These are phyloP conservation scores for Infundibulicybe gibba DNA, from an alignment of 768 basidiomycete species.

Conservation along the genomic window DNA sequence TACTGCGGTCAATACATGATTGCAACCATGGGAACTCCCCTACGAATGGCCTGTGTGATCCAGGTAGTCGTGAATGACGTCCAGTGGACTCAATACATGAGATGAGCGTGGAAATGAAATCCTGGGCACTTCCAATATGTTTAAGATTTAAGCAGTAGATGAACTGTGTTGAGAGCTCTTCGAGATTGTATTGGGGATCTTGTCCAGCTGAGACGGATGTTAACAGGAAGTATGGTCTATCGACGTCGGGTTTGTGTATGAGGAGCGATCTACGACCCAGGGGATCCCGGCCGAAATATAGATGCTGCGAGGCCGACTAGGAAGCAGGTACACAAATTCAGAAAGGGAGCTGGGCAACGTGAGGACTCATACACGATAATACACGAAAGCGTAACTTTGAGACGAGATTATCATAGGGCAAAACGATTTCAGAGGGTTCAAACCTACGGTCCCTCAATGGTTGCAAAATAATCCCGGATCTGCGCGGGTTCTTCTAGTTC, in stretches of 20 bases:
- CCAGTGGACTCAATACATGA: too few relatives aligned
- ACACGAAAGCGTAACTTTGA: conserved; percentile 77
- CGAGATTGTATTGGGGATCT: conserved; percentile 42
- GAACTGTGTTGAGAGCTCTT: conserved; percentile 57
- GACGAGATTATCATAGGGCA: not conserved
- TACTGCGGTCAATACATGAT: not conserved
- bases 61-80: too few relatives aligned
- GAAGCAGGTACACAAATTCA: conserved; percentile 1
- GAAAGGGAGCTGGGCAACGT: not conserved
- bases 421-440: not conserved
- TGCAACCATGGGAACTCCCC: conserved; percentile 7
- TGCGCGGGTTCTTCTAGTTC: conserved; percentile 27
- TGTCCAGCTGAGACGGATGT: conserved; percentile 61
- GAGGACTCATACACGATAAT: conserved; percentile 58
- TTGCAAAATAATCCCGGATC: conserved; percentile 50
- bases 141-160: conserved; percentile 53
- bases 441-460: conserved; percentile 81
- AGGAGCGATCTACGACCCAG: conserved; percentile 85
- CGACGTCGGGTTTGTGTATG: conserved; percentile 51
- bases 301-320: conserved; percentile 36
- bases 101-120: conserved; percentile 1
- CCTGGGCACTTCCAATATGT: not conserved
- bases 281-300: conserved; percentile 82
- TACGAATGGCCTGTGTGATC: conserved; percentile 19
- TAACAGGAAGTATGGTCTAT: conserved; percentile 53